phyloP scores from a whole-genome alignment of 495 filamentous ascomycete species.

The Achaetomiella virescens region DNA sequence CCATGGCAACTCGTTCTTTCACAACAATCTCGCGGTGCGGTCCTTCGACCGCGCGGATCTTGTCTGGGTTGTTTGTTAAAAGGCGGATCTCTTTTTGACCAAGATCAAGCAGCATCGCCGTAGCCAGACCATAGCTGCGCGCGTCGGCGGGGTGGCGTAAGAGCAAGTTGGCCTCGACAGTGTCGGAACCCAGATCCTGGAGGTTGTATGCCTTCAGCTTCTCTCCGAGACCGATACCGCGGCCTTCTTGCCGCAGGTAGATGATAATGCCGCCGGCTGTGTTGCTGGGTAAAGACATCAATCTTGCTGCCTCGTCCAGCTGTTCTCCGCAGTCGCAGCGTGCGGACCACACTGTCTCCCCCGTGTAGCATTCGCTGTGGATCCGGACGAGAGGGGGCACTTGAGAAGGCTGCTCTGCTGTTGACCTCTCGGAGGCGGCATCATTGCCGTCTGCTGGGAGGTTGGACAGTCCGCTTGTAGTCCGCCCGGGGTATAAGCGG shows the following conservation, averaged over 20 bases:
- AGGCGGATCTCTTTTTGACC: slow-evolving; percentile 71
- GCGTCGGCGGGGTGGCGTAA: slow-evolving; percentile 92
- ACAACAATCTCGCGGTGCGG: slow-evolving; percentile 81
- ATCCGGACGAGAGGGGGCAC: slow-evolving; percentile 74
- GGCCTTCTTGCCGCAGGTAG: slow-evolving; percentile 91
- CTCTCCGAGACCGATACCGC: slow-evolving; percentile 88
- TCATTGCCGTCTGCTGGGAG: not conserved
- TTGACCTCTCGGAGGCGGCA: not conserved
- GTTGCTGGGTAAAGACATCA: slow-evolving; percentile 75
- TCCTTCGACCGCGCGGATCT: slow-evolving; percentile 89
- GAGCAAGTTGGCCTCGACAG: slow-evolving; percentile 89
- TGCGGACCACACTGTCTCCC: slow-evolving; percentile 96
- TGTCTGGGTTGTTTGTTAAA: slow-evolving; percentile 97
- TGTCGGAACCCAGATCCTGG: slow-evolving; percentile 91
- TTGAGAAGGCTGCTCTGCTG: not conserved
- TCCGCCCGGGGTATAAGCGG: slow-evolving; percentile 77
- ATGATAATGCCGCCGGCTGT: slow-evolving; percentile 82
- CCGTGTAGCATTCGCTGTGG: slow-evolving; percentile 97
- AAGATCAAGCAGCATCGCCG: slow-evolving; percentile 85
- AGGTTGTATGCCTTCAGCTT: slow-evolving; percentile 98
- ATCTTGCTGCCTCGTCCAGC: slow-evolving; percentile 86
- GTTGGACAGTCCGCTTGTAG: slow-evolving; percentile 50
- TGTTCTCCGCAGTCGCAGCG: slow-evolving; percentile 98
- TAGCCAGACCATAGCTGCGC: slow-evolving; percentile 87
- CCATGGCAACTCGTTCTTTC: slow-evolving; percentile 87